Evolutionary conservation across 352 stramenopile species (phyloP), one percentile per base, ranked within the genome.

Genomic region (Globisporangium perplexum): DNA sequence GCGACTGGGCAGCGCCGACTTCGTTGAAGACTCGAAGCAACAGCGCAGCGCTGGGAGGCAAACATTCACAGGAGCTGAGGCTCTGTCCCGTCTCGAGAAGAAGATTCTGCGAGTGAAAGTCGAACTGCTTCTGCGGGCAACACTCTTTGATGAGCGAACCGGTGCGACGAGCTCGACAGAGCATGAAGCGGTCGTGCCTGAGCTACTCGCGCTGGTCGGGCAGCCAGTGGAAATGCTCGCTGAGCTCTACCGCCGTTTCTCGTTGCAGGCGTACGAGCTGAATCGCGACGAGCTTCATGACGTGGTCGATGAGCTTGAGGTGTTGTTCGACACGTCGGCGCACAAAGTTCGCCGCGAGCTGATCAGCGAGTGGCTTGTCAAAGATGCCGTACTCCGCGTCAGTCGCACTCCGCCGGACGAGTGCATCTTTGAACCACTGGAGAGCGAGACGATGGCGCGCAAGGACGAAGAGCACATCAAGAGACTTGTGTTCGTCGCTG

Each of bases 311-410:
- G 66, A 55, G 39, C 58, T 84, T 12, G 66, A 63, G 30, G 44
- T 50, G 1, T 33, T 84, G 17, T 50, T 80, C 28, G n/a, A 59
- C 1, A 43, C 77, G 11, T 44, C 49, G 20, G 59, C 62, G 24
- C 35, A 39, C 18, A 65, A 69, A 35, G 48, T 80, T 24, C 60
- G 65, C 1, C 51, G 80, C 30, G 65, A 83, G 28, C 47, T 84
- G 36, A 54, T 83, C 47, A 60, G 65, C 22, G 67, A 77, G 36
- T 84, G 74, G 74, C 74, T 84, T n/a, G 46, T 78, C 0, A 55
- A 72, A 56, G 69, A 81, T 38, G 72, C 69, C 26, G 53, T 78
- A 30, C 42, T 69, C 43, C 57, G 50, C 22, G 26, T 49, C 36
- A 60, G 28, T 20, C 47, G 24, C 17, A 14, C 23, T 12, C n/a